Evolutionary conservation across 495 filamentous ascomycete genomes (phyloP).

Genomic region (Xylaria acuta): DNA sequence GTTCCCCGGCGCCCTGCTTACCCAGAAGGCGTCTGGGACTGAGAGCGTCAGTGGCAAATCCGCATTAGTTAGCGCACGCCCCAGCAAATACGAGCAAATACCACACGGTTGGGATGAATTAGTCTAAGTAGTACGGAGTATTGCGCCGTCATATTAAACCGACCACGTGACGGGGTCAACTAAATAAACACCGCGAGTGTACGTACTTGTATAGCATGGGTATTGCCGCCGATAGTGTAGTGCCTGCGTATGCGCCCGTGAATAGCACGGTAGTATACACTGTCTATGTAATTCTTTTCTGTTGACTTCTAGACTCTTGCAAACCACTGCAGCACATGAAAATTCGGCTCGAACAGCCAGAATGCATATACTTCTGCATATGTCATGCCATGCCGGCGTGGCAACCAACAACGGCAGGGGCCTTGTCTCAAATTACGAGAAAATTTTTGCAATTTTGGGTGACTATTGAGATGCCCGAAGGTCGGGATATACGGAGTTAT

Average conservation of each 20-base stretch:
- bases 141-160: slow-evolving; percentile 7
- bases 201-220: not conserved
- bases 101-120: slow-evolving; percentile 4
- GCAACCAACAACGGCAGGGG: not conserved
- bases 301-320: not conserved
- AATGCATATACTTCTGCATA: not conserved
- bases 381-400: slow-evolving; percentile 5
- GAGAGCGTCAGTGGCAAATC: not conserved
- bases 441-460: not conserved
- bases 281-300: not conserved
- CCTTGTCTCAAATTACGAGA: not conserved
- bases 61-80: slow-evolving; percentile 6
- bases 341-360: not conserved
- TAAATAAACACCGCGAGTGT: not conserved
- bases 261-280: not conserved
- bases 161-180: slow-evolving; percentile 12
- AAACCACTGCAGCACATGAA: not conserved
- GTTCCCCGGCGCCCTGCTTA: slow-evolving; percentile 4
- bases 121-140: too few relatives aligned
- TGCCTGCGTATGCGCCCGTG: not conserved
- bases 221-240: not conserved
- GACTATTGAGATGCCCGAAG: not conserved
- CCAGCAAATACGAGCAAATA: not conserved
- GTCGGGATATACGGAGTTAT: not conserved
- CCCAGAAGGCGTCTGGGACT: not conserved